phyloP scores from a whole-genome alignment of 805 yeast genomes.

The Debaryomyces maramus region DNA sequence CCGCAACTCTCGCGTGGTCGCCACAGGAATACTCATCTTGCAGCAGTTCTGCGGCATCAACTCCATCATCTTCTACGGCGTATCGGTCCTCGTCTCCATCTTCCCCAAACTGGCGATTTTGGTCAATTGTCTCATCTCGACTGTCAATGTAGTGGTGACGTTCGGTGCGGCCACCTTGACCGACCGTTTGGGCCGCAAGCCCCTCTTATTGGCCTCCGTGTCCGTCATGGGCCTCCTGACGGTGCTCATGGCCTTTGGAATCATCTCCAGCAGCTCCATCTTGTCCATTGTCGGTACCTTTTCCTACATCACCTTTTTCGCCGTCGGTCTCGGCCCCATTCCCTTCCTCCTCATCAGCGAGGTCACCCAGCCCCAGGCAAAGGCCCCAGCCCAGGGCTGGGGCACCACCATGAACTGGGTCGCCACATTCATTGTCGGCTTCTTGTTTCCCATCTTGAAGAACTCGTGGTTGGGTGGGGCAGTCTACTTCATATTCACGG shows the following conservation, averaged over 20 bases:
- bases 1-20: constrained; percentile 58
- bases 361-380: constrained; percentile 77
- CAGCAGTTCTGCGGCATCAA: constrained; percentile 95
- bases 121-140: constrained; percentile 75
- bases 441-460: constrained; percentile 73
- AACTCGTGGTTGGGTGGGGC: constrained; percentile 64
- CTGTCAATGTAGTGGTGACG: constrained; percentile 74
- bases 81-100: constrained; percentile 68
- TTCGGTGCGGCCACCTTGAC: constrained; percentile 70
- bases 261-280: constrained; percentile 45
- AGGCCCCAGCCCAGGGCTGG: constrained; percentile 86
- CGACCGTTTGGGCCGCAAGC: constrained; percentile 74
- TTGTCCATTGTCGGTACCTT: constrained; percentile 66
- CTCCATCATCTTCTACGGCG: constrained; percentile 91
- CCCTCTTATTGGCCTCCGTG: constrained; percentile 66
- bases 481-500: constrained; percentile 72
- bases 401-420: constrained; percentile 92
- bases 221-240: constrained; percentile 67
- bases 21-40: constrained; percentile 70
- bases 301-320: constrained; percentile 79
- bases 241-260: constrained; percentile 64
- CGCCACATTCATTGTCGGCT: constrained; percentile 82
- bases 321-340: constrained; percentile 92
- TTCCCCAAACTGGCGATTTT: constrained; percentile 71
- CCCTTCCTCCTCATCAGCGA: constrained; percentile 89